Conservation (phyloP, 768 basidiomycete species). For the Suillus clintonianus region DNA sequence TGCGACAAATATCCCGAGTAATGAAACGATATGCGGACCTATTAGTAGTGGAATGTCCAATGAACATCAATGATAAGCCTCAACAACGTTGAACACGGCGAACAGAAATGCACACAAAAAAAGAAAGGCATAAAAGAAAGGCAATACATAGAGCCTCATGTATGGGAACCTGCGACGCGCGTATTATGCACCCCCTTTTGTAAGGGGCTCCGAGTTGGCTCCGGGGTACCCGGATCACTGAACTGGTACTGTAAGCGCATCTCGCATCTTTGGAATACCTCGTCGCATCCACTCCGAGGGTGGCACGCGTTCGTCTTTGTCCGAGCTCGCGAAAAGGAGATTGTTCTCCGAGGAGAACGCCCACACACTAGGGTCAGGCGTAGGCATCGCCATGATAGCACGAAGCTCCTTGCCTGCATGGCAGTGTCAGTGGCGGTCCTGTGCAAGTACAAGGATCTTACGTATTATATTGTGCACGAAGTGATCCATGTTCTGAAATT, state of each 20-base stretch:
- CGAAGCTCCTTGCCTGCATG: conserved; percentile 55
- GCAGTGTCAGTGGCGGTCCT: conserved; percentile 1
- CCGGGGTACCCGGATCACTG: neutral
- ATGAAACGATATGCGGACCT: neutral
- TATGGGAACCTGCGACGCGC: neutral
- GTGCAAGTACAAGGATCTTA: conserved; percentile 24
- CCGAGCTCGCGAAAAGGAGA: conserved; percentile 43
- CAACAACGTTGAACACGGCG: neutral
- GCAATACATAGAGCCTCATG: neutral
- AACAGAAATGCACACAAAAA: neutral
- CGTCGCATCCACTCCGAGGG: conserved; percentile 61
- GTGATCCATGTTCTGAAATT: conserved; percentile 61
- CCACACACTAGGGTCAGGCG: conserved; percentile 63
- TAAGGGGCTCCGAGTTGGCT: too few relatives aligned
- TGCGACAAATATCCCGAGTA: neutral
- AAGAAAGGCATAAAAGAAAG: neutral
- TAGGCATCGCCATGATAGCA: conserved; percentile 59
- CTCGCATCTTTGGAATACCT: conserved; percentile 48
- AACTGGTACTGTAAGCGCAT: conserved; percentile 10
- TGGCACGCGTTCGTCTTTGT: conserved; percentile 34
- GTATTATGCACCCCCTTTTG: neutral
- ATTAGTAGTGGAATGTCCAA: neutral
- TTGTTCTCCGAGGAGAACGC: conserved; percentile 63
- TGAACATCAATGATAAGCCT: neutral
- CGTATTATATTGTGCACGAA: conserved; percentile 72